Conservation (phyloP, 768 basidiomycete species). For the Paxillus rubicundulus region DNA sequence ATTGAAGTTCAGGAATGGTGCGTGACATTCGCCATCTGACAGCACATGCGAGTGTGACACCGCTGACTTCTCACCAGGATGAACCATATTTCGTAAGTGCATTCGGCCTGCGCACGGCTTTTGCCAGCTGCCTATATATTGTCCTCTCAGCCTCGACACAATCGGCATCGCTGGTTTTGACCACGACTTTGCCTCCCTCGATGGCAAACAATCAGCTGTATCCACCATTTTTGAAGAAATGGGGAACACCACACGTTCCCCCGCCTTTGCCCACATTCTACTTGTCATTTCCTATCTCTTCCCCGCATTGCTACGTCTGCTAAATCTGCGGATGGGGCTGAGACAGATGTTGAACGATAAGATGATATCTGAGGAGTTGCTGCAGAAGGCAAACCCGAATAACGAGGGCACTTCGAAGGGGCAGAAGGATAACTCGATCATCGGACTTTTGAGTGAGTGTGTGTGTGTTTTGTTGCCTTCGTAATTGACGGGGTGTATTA, state of each 20-base stretch:
- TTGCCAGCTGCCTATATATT: not conserved
- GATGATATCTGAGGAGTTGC: constrained; percentile 38
- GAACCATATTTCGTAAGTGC: constrained; percentile 26
- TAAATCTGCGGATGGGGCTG: constrained; percentile 33
- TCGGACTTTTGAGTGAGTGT: constrained; percentile 9
- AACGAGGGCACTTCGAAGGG: constrained; percentile 18
- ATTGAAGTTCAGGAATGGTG: constrained; percentile 36
- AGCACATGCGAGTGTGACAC: not conserved
- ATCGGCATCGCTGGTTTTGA: constrained; percentile 59
- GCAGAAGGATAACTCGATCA: constrained; percentile 17
- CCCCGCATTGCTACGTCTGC: constrained; percentile 36
- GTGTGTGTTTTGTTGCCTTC: not conserved
- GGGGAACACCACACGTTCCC: constrained; percentile 21
- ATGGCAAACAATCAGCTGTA: constrained; percentile 43
- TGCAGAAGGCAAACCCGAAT: constrained; percentile 33
- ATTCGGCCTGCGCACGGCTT: not conserved
- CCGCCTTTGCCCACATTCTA: constrained; percentile 30
- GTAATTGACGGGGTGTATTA: constrained; percentile 11
- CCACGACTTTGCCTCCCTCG: constrained; percentile 52
- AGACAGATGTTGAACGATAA: constrained; percentile 29
- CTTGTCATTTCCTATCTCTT: constrained; percentile 38
- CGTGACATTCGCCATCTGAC: not conserved
- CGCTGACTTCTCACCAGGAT: constrained; percentile 11
- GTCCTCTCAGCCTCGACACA: constrained; percentile 44
- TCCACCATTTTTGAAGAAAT: constrained; percentile 40